These are phyloP conservation scores for Colletotrichum graminicola DNA, from an alignment of 2,329 filamentous ascomycete species.

Conservation along the genomic window DNA sequence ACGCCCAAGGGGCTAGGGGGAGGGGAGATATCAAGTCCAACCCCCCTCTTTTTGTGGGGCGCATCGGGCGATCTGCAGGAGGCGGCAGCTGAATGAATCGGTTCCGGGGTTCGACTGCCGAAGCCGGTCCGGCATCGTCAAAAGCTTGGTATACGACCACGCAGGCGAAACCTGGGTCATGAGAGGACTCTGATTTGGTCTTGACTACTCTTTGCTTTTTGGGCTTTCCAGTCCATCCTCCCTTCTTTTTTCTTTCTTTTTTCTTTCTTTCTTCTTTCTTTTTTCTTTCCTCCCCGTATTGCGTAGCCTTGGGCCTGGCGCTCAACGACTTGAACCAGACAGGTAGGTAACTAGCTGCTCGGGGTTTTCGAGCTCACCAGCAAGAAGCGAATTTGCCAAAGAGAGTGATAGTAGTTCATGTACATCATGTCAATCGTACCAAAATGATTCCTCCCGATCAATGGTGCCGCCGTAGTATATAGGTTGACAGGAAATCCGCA, in stretches of 20 bases:
- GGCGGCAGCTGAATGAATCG: neutral
- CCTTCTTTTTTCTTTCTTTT: neutral
- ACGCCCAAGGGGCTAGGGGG: neutral
- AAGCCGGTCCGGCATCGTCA: constrained; percentile 1
- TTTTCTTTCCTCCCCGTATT: neutral
- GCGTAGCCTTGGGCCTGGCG: neutral
- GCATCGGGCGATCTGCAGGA: constrained; percentile 33
- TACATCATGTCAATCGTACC: constrained; percentile 41
- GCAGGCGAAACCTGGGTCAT: neutral
- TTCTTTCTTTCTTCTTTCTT: neutral
- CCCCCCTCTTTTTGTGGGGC: constrained; percentile 4
- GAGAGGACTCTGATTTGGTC: constrained; percentile 6
- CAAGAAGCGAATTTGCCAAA: constrained; percentile 29
- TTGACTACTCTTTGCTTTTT: constrained; percentile 12
- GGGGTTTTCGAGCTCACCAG: constrained; percentile 15
- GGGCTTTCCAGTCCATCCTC: neutral
- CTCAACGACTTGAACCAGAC: neutral
- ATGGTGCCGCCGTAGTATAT: constrained; percentile 33
- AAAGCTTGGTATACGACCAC: constrained; percentile 19
- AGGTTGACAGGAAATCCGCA: constrained; percentile 30
- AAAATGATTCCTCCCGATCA: constrained; percentile 28
- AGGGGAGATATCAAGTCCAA: neutral
- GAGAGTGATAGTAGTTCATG: constrained; percentile 35
- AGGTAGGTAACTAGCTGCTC: neutral
- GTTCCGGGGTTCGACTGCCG: constrained; percentile 9